Conservation (phyloP, 345 rosid species). For the Excoecaria agallocha region DNA sequence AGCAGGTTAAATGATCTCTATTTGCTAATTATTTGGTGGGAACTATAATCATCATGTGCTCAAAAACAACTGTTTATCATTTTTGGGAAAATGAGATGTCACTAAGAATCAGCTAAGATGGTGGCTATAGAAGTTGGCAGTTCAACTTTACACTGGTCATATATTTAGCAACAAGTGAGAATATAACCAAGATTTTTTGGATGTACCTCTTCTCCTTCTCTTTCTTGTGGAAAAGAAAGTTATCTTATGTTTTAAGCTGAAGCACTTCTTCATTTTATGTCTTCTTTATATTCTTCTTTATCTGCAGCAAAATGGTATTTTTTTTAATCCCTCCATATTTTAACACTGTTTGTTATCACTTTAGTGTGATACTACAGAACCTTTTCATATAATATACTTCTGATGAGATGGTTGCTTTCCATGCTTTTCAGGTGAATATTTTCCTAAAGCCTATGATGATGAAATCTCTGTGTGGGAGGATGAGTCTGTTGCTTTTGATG, state of each 20-base stretch:
- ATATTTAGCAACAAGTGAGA: no score
- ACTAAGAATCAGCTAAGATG: no score
- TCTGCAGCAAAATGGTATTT: not conserved
- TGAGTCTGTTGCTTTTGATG: conserved; percentile 72
- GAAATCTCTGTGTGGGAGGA: conserved; percentile 69
- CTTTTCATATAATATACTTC: not conserved
- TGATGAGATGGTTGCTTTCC: not conserved
- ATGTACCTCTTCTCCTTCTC: not conserved
- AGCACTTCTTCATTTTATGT: not conserved
- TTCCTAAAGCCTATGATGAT: conserved; percentile 79
- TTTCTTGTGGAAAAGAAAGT: not conserved
- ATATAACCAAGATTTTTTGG: not conserved
- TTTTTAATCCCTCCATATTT: not conserved
- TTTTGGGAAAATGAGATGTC: not conserved
- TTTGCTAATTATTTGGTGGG: not conserved
- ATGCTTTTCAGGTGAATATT: conserved; percentile 61
- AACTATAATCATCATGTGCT: not conserved
- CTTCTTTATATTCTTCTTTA: not conserved
- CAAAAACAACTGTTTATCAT: not conserved
- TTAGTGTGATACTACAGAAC: not conserved
- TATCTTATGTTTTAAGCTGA: no score
- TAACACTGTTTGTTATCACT: not conserved
- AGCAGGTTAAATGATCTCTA: not conserved
- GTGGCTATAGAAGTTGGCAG: no score
- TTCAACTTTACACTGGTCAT: no score